A percentile compares a stretch with the other conserved stretches of the same genome.
These are phyloP conservation scores for Pyrenochaeta sp. DNA, from an alignment of 2,329 filamentous ascomycete species.

Conservation along the genomic window DNA sequence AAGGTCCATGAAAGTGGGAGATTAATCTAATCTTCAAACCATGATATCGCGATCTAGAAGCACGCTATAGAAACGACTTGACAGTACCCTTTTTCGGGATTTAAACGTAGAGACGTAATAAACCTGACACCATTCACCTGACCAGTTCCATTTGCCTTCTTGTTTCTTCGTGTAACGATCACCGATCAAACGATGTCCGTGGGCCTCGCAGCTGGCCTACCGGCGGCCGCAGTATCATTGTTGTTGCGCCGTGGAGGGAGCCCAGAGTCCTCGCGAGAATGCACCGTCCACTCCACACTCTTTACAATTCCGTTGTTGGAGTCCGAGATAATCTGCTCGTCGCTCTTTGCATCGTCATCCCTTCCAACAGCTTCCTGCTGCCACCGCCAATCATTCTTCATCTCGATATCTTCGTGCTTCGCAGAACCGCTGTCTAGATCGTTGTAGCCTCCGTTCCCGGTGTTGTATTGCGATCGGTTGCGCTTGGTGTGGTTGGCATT, in stretches of 20 bases:
- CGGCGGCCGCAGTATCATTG: constrained; percentile 1
- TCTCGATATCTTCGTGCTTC: constrained; percentile 18
- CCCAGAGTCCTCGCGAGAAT: constrained; percentile 6
- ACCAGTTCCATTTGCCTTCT: neutral
- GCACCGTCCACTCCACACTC: constrained; percentile 29
- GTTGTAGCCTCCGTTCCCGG: constrained; percentile 14
- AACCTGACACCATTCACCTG: too few relatives aligned
- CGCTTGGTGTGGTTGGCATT: constrained; percentile 2
- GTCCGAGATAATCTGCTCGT: constrained; percentile 24
- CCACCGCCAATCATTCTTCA: constrained; percentile 27
- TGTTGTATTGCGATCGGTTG: constrained; percentile 1
- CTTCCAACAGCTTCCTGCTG: constrained; percentile 8
- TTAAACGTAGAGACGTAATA: too few relatives aligned
- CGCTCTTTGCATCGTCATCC: constrained; percentile 21
- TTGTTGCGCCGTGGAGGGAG: too few relatives aligned
- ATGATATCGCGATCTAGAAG: too few relatives aligned
- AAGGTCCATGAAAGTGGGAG: too few relatives aligned
- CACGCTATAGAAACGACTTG: too few relatives aligned
- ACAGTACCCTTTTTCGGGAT: too few relatives aligned
- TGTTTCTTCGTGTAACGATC: neutral
- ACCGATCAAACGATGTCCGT: constrained; percentile 15
- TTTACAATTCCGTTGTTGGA: constrained; percentile 22
- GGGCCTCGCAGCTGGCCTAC: constrained; percentile 12
- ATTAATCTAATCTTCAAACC: too few relatives aligned
- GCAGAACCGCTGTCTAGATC: constrained; percentile 18